phyloP scores from a whole-genome alignment of 1,284 basidiomycete genomes.

The Singerocomus inundabilis region DNA sequence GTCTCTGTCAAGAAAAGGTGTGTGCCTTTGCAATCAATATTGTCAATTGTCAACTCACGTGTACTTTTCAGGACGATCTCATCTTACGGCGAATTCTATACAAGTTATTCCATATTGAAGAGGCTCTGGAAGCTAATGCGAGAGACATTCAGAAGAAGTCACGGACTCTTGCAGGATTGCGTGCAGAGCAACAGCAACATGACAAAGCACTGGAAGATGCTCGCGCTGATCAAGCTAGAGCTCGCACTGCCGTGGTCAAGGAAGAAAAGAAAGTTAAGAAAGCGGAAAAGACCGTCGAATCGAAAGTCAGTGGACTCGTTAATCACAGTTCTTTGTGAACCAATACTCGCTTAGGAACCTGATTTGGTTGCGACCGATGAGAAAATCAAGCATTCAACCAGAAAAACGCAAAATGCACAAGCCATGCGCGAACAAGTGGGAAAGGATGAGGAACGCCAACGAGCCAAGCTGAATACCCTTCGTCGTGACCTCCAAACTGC shows the following conservation, averaged over 20 bases:
- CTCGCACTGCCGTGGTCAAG: constrained; percentile 69
- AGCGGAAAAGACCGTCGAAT: constrained; percentile 81
- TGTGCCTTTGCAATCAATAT: constrained; percentile 23
- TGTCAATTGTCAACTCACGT: constrained; percentile 6
- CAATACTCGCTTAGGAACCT: constrained; percentile 59
- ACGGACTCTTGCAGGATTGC: constrained; percentile 63
- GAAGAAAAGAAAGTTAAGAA: constrained; percentile 79
- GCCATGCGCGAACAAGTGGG: constrained; percentile 64
- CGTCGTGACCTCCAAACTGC: constrained; percentile 69
- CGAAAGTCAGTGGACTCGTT: constrained; percentile 52
- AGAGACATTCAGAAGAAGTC: constrained; percentile 72
- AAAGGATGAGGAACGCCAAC: constrained; percentile 68
- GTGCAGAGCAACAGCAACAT: constrained; percentile 65
- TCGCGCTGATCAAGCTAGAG: constrained; percentile 77
- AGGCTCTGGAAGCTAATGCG: constrained; percentile 72
- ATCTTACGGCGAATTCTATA: constrained; percentile 84
- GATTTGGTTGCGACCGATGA: constrained; percentile 80
- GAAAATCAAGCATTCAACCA: constrained; percentile 81
- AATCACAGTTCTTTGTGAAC: background rate
- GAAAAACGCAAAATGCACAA: constrained; percentile 73
- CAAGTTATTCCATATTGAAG: constrained; percentile 89
- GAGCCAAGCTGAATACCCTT: constrained; percentile 57
- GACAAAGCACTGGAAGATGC: constrained; percentile 75
- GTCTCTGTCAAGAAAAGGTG: constrained; percentile 71
- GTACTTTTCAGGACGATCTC: constrained; percentile 62